Percentiles rank a stretch among this genome's conserved stretches.
phyloP scores from a whole-genome alignment of 1,284 basidiomycete genomes.

The Ceratobasidium sp. region DNA sequence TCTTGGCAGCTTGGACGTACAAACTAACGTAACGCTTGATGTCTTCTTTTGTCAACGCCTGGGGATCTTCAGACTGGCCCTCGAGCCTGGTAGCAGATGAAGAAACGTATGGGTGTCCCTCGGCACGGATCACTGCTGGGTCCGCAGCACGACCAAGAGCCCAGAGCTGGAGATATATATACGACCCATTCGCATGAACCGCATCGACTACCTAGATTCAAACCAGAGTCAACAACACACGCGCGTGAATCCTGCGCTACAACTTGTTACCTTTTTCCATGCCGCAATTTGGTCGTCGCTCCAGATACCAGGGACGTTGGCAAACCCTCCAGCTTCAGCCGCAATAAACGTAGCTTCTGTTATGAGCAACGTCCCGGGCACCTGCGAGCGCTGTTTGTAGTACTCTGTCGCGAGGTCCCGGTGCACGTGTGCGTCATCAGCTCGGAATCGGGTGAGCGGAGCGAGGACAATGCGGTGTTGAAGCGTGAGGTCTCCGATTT shows the following conservation, averaged over 20 bases:
- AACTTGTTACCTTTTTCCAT: slow-evolving; percentile 52
- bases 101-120: slow-evolving; percentile 53
- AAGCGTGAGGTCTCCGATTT: slow-evolving; percentile 60
- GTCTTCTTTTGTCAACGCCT: slow-evolving; percentile 51
- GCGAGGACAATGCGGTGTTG: slow-evolving; percentile 64
- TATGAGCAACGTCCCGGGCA: slow-evolving; percentile 53
- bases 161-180: slow-evolving; percentile 57
- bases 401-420: slow-evolving; percentile 52
- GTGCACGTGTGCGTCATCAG: slow-evolving; percentile 53
- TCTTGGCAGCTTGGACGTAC: slow-evolving; percentile 59
- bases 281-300: slow-evolving; percentile 52
- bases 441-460: slow-evolving; percentile 62
- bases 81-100: slow-evolving; percentile 51
- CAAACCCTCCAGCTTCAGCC: slow-evolving; percentile 42
- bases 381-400: slow-evolving; percentile 53
- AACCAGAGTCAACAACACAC: not conserved
- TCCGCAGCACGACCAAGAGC: slow-evolving; percentile 54
- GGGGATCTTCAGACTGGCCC: slow-evolving; percentile 37
- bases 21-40: slow-evolving; percentile 55
- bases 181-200: slow-evolving; percentile 58
- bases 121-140: slow-evolving; percentile 48
- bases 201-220: slow-evolving; percentile 52
- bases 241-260: not conserved
- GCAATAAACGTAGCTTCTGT: slow-evolving; percentile 55
- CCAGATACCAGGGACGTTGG: slow-evolving; percentile 52